A percentile compares a stretch with the other conserved stretches of the same genome.
Conservation (phyloP, 2,329 filamentous ascomycete genomes). For the Alternaria angustiovoidea region DNA sequence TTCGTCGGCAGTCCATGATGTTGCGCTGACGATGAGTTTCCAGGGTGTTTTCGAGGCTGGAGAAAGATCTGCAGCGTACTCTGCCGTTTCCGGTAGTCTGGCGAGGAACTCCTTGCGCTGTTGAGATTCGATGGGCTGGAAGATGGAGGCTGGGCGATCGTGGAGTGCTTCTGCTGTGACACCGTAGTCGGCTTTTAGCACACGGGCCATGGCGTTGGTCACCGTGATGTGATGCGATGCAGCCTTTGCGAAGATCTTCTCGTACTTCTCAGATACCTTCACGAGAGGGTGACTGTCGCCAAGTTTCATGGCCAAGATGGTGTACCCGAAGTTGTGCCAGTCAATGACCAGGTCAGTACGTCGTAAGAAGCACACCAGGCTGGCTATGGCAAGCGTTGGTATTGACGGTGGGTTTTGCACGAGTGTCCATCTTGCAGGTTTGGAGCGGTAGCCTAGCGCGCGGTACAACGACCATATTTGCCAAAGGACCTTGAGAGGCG, state of each 20-base stretch:
- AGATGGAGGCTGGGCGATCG: slow-evolving; percentile 84
- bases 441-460: slow-evolving; percentile 75
- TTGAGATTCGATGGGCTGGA: slow-evolving; percentile 70
- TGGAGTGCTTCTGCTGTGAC: slow-evolving; percentile 67
- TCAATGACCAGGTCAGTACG: slow-evolving; percentile 87
- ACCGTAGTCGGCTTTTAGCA: slow-evolving; percentile 72
- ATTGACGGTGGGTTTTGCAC: slow-evolving; percentile 96
- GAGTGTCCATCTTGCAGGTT: slow-evolving; percentile 83
- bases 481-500: slow-evolving; percentile 84
- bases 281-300: slow-evolving; percentile 76
- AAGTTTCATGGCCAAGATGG: slow-evolving; percentile 78
- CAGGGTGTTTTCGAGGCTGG: slow-evolving; percentile 60
- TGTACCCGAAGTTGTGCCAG: slow-evolving; percentile 99
- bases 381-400: slow-evolving; percentile 81
- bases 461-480: slow-evolving; percentile 77
- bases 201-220: slow-evolving; percentile 83
- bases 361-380: slow-evolving; percentile 75
- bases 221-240: slow-evolving; percentile 84
- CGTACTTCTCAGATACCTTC: slow-evolving; percentile 77
- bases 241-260: slow-evolving; percentile 72
- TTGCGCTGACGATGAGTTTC: slow-evolving; percentile 85
- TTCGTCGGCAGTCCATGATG: slow-evolving; percentile 96
- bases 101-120: slow-evolving; percentile 65
- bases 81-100: slow-evolving; percentile 69
- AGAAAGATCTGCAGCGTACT: slow-evolving; percentile 65